Evolutionary conservation across 2,329 filamentous ascomycete species (phyloP), one percentile per base, ranked within the genome.

Genomic region (Calonectria multiphialidica): DNA sequence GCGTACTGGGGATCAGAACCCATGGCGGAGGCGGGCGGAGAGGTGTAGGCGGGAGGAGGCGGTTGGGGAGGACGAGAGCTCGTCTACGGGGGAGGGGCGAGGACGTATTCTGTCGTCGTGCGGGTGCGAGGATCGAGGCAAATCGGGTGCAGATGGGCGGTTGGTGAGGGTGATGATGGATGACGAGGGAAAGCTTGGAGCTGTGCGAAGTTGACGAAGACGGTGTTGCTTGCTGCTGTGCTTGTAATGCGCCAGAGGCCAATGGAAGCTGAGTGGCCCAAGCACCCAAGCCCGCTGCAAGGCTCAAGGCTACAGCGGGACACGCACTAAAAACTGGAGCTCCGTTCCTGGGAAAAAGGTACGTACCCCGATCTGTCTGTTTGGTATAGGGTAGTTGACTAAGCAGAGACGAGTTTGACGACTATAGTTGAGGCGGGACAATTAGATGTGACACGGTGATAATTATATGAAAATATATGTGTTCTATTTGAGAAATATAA

Each of bases 1-100:
- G 93, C 93, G 86, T 96, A 96, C 85, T 95, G 94, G 78, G 94
- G 93, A 86, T 97, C 94, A 82, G 94, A 90, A 80, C 91, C 91
- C 91, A 93, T 95, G 87, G 87, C 90, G 87, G 87, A 90, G 82
- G 53, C 13, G 53, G 76, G 75, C 76, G 68, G 65, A 61, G 40
- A 66, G 47, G 49, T 59, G 12, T 70, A 82, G 42, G 79, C 82
- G 72, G 64, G 70, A 57, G 64, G 61, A 50, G 49, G 62, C 21
- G 57, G 68, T 53, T n/a, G 50, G 28, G 59, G 42, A 35, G 57
- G 44, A 49, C 45, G 70, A 55, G 35, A 18, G 35, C 37, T 53
- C 37, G 37, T 42, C 66, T 8, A 44, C 33, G 30, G 57, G 28
- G 25, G 44, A 57, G 49, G 28, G 64, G n/a, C 33, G 53, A 40